Evolutionary conservation across 495 filamentous ascomycete genomes (phyloP), one percentile per base, ranked within the genome.

Genomic region (Poronia punctata): DNA sequence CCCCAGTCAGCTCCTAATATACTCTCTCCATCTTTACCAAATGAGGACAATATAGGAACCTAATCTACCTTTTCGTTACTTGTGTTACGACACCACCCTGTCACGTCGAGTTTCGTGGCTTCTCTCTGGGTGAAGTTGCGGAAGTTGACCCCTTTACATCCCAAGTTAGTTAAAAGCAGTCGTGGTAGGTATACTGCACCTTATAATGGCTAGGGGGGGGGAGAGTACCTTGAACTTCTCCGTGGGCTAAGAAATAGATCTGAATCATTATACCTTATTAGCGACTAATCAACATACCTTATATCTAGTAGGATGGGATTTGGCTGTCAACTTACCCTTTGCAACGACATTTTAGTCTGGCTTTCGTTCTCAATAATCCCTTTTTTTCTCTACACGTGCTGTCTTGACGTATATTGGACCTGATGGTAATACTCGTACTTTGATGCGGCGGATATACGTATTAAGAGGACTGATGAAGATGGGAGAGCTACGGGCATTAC

Each of bases 31-130:
- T 17, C n/a, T 18, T 17, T 8, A 18, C 11, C 22, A 10, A 10
- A 29, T n/a, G n/a, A n/a, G n/a, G n/a, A n/a, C n/a, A n/a, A n/a
- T n/a, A n/a, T n/a, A n/a, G n/a, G n/a, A n/a, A n/a, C n/a, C n/a
- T 23, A 25, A 46, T 55, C 22, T 56, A 84, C 87, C 59, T 81
- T 79, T 34, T 82, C 82, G 42, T 83, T 79, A 5, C 71, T 63
- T 0, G 78, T 83, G 55, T 96, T 96, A 25, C 76, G 70, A 12
- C 89, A 84, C 71, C 76, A 90, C 30, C 89, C 89, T 1, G 81
- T 90, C 5, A 96, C 50, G 2, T 65, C 69, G 47, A 82, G 67
- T 21, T 70, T 68, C 2, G 57, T 60, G 2, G 88, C 89, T 44
- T 79, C 75, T 47, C 79, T 78, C 38, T 75, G 71, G 1, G 86